Percentiles rank a stretch among this genome's conserved stretches.
Evolutionary conservation across 129 eudicot species (phyloP).

Genomic region (Pittosporum tobira): DNA sequence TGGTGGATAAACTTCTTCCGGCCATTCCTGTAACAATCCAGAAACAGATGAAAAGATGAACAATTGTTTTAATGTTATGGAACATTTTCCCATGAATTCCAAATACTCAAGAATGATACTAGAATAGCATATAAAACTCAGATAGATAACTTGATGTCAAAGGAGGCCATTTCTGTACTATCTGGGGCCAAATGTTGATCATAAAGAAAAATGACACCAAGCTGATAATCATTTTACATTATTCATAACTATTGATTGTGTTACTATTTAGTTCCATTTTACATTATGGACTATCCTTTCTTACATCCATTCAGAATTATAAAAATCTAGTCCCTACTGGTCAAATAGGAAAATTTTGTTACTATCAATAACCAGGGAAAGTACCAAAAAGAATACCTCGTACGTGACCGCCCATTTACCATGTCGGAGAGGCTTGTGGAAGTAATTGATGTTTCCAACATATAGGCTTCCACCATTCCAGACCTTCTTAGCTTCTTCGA

Average conservation of each 20-base stretch:
- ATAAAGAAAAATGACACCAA: no score
- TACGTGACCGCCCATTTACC: conserved; percentile 47
- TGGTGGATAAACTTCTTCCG: conserved; percentile 56
- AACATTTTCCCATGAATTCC: not conserved
- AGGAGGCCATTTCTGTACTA: no score
- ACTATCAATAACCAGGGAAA: not conserved
- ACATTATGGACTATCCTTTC: no score
- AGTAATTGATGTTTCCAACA: conserved; percentile 67
- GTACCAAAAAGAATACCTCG: conserved; percentile 24
- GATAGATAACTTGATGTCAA: not conserved
- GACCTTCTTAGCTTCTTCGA: conserved; percentile 35
- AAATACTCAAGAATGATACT: not conserved
- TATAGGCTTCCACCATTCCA: conserved; percentile 38
- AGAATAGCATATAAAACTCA: not conserved
- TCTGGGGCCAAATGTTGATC: no score
- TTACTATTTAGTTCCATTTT: no score
- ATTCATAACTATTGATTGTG: no score
- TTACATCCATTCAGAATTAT: no score
- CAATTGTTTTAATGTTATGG: not conserved
- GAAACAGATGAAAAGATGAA: not conserved
- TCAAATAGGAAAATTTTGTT: not conserved
- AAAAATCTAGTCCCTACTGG: not conserved
- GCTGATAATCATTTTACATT: no score
- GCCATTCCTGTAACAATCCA: conserved; percentile 53
- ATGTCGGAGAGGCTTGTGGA: conserved; percentile 62